A percentile compares a stretch with the other conserved stretches of the same genome.
Conservation (phyloP, 2,329 filamentous ascomycete species). For the Diplocarpon rosae region DNA sequence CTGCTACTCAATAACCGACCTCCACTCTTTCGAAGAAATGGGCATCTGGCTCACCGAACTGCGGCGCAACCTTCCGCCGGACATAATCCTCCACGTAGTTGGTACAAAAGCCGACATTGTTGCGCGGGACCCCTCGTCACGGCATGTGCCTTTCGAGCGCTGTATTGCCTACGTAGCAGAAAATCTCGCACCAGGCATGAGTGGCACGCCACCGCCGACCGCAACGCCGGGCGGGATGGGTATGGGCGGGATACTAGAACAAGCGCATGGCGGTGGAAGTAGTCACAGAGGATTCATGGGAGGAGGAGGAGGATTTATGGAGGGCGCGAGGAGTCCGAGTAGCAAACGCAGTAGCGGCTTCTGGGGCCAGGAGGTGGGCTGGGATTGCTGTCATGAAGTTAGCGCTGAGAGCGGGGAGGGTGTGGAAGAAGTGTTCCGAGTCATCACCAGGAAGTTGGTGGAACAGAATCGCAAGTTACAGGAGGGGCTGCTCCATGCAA, state of each 20-base stretch:
- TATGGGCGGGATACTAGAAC: slow-evolving; percentile 3
- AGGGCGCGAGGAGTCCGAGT: slow-evolving; percentile 47
- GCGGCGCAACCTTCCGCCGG: slow-evolving; percentile 58
- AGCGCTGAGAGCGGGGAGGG: slow-evolving; percentile 89
- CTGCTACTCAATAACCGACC: slow-evolving; percentile 89
- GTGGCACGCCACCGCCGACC: slow-evolving; percentile 56
- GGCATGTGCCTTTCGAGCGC: slow-evolving; percentile 85
- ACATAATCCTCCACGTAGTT: slow-evolving; percentile 84
- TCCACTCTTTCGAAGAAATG: slow-evolving; percentile 81
- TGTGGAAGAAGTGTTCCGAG: slow-evolving; percentile 91
- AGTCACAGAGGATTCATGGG: background rate
- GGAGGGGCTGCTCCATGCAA: slow-evolving; percentile 35
- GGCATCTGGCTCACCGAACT: slow-evolving; percentile 82
- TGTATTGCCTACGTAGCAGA: slow-evolving; percentile 95
- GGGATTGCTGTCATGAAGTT: slow-evolving; percentile 97
- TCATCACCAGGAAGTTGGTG: slow-evolving; percentile 72
- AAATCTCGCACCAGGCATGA: slow-evolving; percentile 64
- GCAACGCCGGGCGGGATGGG: slow-evolving; percentile 31
- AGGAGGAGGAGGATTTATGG: slow-evolving; percentile 20
- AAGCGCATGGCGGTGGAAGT: slow-evolving; percentile 1
- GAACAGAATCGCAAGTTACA: slow-evolving; percentile 56
- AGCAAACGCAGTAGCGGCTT: slow-evolving; percentile 62
- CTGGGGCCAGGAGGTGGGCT: slow-evolving; percentile 88
- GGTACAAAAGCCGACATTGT: slow-evolving; percentile 91
- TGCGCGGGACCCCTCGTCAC: slow-evolving; percentile 63